Conservation (phyloP, 2,329 filamentous ascomycete species). For the Trichophyton schoenleinii region DNA sequence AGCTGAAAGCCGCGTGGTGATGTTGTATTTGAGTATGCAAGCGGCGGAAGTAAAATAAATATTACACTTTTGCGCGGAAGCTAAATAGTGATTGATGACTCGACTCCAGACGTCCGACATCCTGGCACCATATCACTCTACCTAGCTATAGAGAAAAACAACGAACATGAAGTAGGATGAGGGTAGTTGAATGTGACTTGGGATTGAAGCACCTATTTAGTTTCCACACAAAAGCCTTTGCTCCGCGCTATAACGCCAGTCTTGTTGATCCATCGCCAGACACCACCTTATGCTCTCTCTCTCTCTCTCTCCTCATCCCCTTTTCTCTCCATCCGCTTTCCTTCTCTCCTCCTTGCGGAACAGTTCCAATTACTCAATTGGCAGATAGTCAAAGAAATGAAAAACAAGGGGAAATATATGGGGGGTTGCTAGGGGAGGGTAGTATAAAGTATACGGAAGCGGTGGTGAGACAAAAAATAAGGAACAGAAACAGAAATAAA, state of each 20-base stretch:
- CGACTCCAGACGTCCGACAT: not conserved
- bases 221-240: not conserved
- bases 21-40: not conserved
- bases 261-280: constrained; percentile 19
- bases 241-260: constrained; percentile 10
- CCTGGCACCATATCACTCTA: not conserved
- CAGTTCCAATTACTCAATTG: not conserved
- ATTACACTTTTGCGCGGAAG: not conserved
- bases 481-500: not conserved
- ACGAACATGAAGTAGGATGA: not conserved
- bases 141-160: not conserved
- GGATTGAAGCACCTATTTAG: not conserved
- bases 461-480: not conserved
- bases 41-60: not conserved
- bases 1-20: not conserved
- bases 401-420: not conserved
- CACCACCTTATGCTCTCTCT: constrained; percentile 12
- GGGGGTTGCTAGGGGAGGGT: constrained; percentile 2
- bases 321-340: constrained; percentile 15
- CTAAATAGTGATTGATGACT: not conserved
- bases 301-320: not conserved
- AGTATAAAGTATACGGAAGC: not conserved
- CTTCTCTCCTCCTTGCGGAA: constrained; percentile 10
- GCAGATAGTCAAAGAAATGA: not conserved
- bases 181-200: not conserved